phyloP scores from a whole-genome alignment of 2,329 filamentous ascomycete genomes.

The Sphaerostilbella broomeana region DNA sequence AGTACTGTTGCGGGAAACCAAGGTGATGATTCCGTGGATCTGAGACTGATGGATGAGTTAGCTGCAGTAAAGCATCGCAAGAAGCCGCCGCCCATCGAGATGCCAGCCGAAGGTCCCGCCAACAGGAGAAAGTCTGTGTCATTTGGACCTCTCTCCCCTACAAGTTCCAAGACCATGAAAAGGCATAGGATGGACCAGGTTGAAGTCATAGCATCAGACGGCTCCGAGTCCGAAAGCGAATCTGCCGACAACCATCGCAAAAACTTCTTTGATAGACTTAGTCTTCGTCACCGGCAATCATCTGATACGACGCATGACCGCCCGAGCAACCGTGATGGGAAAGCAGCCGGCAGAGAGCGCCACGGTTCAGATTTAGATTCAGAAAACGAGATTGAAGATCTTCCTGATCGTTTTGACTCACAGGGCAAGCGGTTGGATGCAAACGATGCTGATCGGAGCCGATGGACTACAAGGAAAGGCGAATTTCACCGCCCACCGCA shows the following conservation, averaged over 20 bases:
- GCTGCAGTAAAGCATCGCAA: slow-evolving; percentile 23
- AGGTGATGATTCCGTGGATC: background rate
- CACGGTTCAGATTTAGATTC: slow-evolving; percentile 17
- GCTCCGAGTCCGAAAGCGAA: slow-evolving; percentile 13
- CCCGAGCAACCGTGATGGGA: slow-evolving; percentile 16
- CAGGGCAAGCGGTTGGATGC: slow-evolving; percentile 35
- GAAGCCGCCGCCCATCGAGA: slow-evolving; percentile 6
- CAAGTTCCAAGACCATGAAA: slow-evolving; percentile 40
- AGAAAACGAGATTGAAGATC: slow-evolving; percentile 32
- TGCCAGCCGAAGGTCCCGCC: slow-evolving; percentile 4
- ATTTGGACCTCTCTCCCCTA: slow-evolving; percentile 45
- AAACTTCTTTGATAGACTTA: slow-evolving; percentile 16
- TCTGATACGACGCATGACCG: slow-evolving; percentile 32
- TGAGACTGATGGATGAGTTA: slow-evolving; percentile 20
- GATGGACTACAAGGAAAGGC: slow-evolving; percentile 33
- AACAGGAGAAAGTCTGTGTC: slow-evolving; percentile 34
- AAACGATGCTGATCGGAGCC: slow-evolving; percentile 7
- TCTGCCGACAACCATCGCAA: slow-evolving; percentile 16
- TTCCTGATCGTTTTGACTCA: slow-evolving; percentile 43
- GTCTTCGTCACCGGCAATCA: slow-evolving; percentile 21
- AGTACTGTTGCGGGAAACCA: slow-evolving; percentile 20
- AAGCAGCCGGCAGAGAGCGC: background rate
- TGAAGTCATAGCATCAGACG: slow-evolving; percentile 18
- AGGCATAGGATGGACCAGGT: slow-evolving; percentile 33
- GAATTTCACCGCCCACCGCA: slow-evolving; percentile 35